Evolutionary conservation across 2,329 filamentous ascomycete species (phyloP).

Genomic region (Cylindrodendrum hubeiense): DNA sequence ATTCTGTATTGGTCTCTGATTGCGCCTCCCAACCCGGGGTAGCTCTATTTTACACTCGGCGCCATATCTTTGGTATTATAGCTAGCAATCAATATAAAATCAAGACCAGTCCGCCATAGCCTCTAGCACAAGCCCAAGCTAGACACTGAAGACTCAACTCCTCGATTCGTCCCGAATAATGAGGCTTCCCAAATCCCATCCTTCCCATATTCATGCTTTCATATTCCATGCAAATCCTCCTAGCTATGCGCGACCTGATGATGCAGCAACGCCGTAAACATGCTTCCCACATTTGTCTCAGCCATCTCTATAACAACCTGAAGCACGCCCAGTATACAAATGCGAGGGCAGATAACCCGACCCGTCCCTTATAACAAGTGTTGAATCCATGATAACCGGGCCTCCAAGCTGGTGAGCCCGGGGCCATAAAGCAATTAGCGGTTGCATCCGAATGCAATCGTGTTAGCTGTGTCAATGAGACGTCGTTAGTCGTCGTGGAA

Average conservation of each 20-base stretch:
- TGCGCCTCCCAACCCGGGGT: constrained; percentile 27
- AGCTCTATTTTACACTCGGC: constrained; percentile 37
- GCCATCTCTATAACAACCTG: constrained; percentile 48
- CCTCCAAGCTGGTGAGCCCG: constrained; percentile 19
- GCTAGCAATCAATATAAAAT: constrained; percentile 35
- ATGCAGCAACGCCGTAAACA: constrained; percentile 53
- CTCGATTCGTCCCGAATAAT: constrained; percentile 34
- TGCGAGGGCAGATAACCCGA: constrained; percentile 42
- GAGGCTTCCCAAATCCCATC: constrained; percentile 38
- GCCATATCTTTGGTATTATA: constrained; percentile 37
- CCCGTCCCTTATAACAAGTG: constrained; percentile 38
- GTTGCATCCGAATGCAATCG: constrained; percentile 21
- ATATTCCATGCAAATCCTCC: constrained; percentile 46
- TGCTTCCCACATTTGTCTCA: constrained; percentile 49
- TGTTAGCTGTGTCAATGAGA: constrained; percentile 6
- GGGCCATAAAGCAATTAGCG: constrained; percentile 28
- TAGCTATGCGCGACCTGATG: constrained; percentile 44
- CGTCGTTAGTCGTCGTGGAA: constrained; percentile 60
- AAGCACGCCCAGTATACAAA: constrained; percentile 47
- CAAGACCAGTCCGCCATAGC: constrained; percentile 32
- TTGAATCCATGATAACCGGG: constrained; percentile 34
- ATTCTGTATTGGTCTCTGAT: constrained; percentile 12
- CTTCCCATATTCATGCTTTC: constrained; percentile 41
- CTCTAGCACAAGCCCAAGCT: constrained; percentile 34
- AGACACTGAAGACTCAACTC: constrained; percentile 43